Evolutionary conservation across 2,329 filamentous ascomycete genomes (phyloP), one percentile per base, ranked within the genome.

Genomic region (Fusarium globosum): DNA sequence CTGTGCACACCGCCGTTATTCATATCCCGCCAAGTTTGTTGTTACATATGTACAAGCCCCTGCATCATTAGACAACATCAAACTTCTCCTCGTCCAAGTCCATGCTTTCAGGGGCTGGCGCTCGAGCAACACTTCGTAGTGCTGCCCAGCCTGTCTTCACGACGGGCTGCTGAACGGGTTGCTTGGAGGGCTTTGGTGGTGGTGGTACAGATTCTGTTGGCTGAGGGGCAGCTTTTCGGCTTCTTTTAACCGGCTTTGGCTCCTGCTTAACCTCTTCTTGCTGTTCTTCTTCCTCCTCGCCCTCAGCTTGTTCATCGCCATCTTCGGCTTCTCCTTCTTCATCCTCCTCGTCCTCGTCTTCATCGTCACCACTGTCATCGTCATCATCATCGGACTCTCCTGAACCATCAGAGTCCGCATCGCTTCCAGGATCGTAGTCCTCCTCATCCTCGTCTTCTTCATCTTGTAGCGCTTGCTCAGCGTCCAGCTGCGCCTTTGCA

Each of bases 401-500:
- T 3, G 85, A 88, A 0, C 89, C 89, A 16, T 88, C 89, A 59
- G 88, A 90, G 10, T 90, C 88, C 0, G 84, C 89, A 10, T 90
- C 88, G 43, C 86, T 89, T 0, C 88, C 89, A 1, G 90, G 90
- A 66, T 92, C 89, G 72, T 92, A 92, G 74, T 92, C 90, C 72
- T 92, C 90, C 73, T 92, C 90, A 9, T 90, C 85, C 63, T 91
- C 89, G 55, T 91, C 90, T 63, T 91, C 89, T 4, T 90, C 89
- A 42, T 91, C 88, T 66, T 89, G 87, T 41, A 89, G 71, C 66
- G 83, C 81, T 73, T 89, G 86, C 76, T 90, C 88, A 7, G 81
- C 83, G 72, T 90, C 88, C 14, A 81, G 68, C 52, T 87, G 81
- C 8, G 87, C 88, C 62, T 82, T 84, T 77, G 88, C 83, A 45